These are phyloP conservation scores for Podaxis mareebaensis DNA, from an alignment of 768 basidiomycete genomes.

Conservation along the genomic window DNA sequence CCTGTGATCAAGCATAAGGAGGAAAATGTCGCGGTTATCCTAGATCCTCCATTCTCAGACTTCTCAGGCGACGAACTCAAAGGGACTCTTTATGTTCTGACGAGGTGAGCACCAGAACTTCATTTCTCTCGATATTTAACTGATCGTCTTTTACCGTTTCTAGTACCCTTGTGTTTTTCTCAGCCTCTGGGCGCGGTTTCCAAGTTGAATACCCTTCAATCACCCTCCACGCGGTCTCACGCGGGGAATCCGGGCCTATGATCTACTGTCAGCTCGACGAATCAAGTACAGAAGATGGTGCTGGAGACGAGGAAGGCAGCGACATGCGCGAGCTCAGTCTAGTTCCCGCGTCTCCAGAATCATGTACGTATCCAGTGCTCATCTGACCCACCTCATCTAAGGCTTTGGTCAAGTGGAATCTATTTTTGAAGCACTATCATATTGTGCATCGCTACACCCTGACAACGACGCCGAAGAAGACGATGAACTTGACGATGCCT, in stretches of 20 bases:
- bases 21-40: slow-evolving; percentile 62
- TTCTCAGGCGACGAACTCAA: slow-evolving; percentile 52
- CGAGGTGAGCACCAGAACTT: slow-evolving; percentile 55
- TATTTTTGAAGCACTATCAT: slow-evolving; percentile 85
- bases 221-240: slow-evolving; percentile 91
- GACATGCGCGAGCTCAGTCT: slow-evolving; percentile 84
- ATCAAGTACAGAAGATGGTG: slow-evolving; percentile 37
- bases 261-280: slow-evolving; percentile 97
- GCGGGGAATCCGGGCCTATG: slow-evolving; percentile 61
- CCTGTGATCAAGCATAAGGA: slow-evolving; percentile 78
- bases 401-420: slow-evolving; percentile 57
- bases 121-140: background rate
- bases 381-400: slow-evolving; percentile 1
- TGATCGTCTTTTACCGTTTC: background rate
- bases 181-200: slow-evolving; percentile 69
- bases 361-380: slow-evolving; percentile 50
- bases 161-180: slow-evolving; percentile 76
- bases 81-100: slow-evolving; percentile 83
- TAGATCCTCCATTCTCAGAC: slow-evolving; percentile 69
- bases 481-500: slow-evolving; percentile 56
- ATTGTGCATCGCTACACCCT: slow-evolving; percentile 84
- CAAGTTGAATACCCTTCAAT: slow-evolving; percentile 87
- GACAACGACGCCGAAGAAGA: slow-evolving; percentile 54
- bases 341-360: slow-evolving; percentile 54
- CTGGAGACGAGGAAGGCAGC: slow-evolving; percentile 33